Conservation (phyloP, 164 flowering plant genomes). For the Chimonanthus salicifolius region DNA sequence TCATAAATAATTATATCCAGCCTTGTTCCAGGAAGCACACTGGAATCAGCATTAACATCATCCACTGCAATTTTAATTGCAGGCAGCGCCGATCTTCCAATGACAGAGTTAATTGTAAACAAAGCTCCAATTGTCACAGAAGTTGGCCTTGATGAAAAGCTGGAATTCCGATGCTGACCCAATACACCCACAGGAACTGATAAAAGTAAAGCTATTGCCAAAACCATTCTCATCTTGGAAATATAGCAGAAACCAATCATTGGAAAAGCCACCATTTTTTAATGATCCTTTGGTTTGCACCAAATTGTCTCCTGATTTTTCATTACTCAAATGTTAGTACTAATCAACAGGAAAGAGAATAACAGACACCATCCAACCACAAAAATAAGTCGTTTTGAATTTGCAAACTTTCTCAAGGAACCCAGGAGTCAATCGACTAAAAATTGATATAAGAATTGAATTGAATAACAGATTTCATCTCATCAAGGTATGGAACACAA, state of each 20-base stretch:
- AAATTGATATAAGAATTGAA: neutral
- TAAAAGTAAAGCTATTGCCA: slow-evolving; percentile 15
- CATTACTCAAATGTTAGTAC: neutral
- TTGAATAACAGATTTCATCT: neutral
- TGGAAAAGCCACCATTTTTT: neutral
- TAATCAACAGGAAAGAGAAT: neutral
- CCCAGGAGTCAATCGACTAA: neutral
- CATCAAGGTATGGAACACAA: too few relatives aligned
- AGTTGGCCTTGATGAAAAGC: slow-evolving; percentile 21
- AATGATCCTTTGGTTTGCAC: neutral
- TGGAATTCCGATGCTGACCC: slow-evolving; percentile 23
- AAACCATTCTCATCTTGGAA: slow-evolving; percentile 12
- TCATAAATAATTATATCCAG: slow-evolving; percentile 42
- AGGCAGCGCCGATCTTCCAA: slow-evolving; percentile 52
- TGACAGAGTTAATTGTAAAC: slow-evolving; percentile 47
- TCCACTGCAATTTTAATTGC: slow-evolving; percentile 61
- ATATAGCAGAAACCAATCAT: slow-evolving; percentile 6
- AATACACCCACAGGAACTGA: slow-evolving; percentile 22
- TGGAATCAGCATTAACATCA: slow-evolving; percentile 63
- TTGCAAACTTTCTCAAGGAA: neutral
- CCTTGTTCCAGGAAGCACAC: slow-evolving; percentile 39
- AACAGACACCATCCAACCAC: neutral
- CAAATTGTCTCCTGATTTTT: neutral
- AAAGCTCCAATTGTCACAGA: slow-evolving; percentile 59
- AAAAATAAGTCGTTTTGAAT: neutral